Evolutionary conservation across 495 filamentous ascomycete genomes (phyloP).

Genomic region (Hyphodiscus hymeniophilus): DNA sequence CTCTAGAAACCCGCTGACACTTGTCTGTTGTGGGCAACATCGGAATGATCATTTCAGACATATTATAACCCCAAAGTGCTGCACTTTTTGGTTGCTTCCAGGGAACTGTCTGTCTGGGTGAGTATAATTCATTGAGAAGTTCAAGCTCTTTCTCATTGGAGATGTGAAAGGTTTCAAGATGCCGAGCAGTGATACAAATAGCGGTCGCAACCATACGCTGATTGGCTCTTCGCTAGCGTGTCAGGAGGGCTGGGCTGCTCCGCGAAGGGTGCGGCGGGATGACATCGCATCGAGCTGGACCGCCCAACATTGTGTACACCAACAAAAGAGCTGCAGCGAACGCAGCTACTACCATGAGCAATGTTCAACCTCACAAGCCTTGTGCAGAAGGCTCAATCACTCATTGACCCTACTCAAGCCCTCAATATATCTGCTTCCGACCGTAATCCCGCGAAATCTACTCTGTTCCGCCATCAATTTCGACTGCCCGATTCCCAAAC

Average conservation of each 20-base stretch:
- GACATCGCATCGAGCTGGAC: conserved; percentile 5
- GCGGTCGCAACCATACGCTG: too few species aligned
- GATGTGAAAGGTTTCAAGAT: too few species aligned
- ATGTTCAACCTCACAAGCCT: conserved; percentile 81
- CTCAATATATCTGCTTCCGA: conserved; percentile 59
- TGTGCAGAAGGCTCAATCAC: conserved; percentile 88
- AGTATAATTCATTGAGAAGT: too few species aligned
- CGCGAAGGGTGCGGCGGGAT: conserved; percentile 1
- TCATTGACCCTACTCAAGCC: conserved; percentile 78
- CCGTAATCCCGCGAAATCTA: conserved; percentile 78
- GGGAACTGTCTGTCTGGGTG: too few species aligned
- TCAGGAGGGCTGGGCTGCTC: neutral
- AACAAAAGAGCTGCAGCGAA: neutral
- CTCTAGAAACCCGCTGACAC: too few species aligned
- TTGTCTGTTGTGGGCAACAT: too few species aligned
- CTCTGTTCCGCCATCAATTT: conserved; percentile 92
- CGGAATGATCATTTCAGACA: too few species aligned
- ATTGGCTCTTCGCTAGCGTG: too few species aligned
- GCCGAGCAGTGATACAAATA: too few species aligned
- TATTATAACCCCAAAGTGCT: too few species aligned
- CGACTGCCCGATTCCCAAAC: conserved; percentile 86
- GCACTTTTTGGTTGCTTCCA: too few species aligned
- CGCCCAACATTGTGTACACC: neutral
- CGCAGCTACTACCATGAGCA: conserved; percentile 26
- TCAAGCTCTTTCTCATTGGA: too few species aligned